These are phyloP conservation scores for Colletotrichum paranaense DNA, from an alignment of 2,329 filamentous ascomycete species.

Conservation along the genomic window DNA sequence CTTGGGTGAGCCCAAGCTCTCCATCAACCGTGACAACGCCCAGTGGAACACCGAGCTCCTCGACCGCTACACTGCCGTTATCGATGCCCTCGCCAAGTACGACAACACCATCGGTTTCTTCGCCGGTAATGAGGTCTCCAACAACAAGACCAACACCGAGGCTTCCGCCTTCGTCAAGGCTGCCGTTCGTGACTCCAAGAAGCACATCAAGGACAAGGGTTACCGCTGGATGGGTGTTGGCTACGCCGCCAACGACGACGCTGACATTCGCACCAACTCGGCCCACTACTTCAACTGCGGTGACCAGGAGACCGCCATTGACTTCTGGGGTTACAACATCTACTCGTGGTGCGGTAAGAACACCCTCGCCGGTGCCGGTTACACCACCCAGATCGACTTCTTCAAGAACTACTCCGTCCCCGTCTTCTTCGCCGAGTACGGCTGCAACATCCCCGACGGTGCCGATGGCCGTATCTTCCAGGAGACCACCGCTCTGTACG, in stretches of 20 bases:
- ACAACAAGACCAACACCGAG: conserved; percentile 86
- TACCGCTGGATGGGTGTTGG: conserved; percentile 88
- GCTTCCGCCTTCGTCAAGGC: conserved; percentile 97
- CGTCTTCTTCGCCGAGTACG: conserved; percentile 98
- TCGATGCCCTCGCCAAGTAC: conserved; percentile 86
- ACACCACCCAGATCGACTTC: conserved; percentile 84
- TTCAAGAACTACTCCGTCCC: conserved; percentile 92
- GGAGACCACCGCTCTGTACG: conserved; percentile 86
- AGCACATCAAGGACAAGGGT: conserved; percentile 85
- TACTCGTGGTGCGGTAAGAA: conserved; percentile 98
- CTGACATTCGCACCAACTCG: conserved; percentile 82
- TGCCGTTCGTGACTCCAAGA: conserved; percentile 94
- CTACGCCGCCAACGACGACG: conserved; percentile 95
- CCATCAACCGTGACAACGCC: conserved; percentile 86
- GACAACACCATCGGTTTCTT: conserved; percentile 97
- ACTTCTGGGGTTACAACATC: conserved; percentile 99
- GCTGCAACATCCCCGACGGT: conserved; percentile 80
- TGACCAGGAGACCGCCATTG: conserved; percentile 73
- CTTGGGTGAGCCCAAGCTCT: conserved; percentile 81
- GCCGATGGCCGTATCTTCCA: conserved; percentile 80
- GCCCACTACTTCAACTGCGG: conserved; percentile 97
- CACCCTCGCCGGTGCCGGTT: conserved; percentile 80
- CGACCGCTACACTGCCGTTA: conserved; percentile 82
- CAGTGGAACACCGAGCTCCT: conserved; percentile 84
- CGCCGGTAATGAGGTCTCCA: conserved; percentile 96